Conservation (phyloP, 1,284 basidiomycete species). For the Albatrellus sp. region DNA sequence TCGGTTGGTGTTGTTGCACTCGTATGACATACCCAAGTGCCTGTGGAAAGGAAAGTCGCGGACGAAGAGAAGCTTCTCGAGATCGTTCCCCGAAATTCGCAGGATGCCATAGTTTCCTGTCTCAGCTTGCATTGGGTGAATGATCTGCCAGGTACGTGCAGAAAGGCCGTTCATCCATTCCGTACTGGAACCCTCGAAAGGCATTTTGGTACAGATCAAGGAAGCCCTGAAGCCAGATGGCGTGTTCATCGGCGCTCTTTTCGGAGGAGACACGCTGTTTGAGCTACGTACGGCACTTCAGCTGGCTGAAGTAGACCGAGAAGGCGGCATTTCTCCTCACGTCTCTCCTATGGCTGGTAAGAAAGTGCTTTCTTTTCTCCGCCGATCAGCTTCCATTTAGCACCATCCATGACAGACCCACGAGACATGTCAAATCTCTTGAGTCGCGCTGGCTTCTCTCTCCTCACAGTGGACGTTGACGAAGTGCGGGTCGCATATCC, state of each 20-base stretch:
- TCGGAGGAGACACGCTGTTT: slow-evolving; percentile 95
- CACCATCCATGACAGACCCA: slow-evolving; percentile 41
- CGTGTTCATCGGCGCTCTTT: slow-evolving; percentile 87
- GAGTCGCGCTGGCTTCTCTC: slow-evolving; percentile 84
- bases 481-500: slow-evolving; percentile 90
- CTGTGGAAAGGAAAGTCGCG: slow-evolving; percentile 56
- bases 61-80: slow-evolving; percentile 72
- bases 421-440: slow-evolving; percentile 87
- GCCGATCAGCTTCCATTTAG: not conserved
- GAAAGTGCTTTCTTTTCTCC: slow-evolving; percentile 10
- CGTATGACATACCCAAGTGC: slow-evolving; percentile 33
- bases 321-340: slow-evolving; percentile 92
- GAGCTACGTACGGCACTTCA: slow-evolving; percentile 86
- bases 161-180: not conserved
- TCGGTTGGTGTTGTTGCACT: not conserved
- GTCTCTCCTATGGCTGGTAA: slow-evolving; percentile 95
- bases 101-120: slow-evolving; percentile 89
- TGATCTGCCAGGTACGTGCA: slow-evolving; percentile 79
- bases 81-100: slow-evolving; percentile 55
- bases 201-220: slow-evolving; percentile 82
- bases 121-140: slow-evolving; percentile 96
- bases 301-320: slow-evolving; percentile 87
- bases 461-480: slow-evolving; percentile 93
- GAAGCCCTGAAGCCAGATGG: slow-evolving; percentile 86
- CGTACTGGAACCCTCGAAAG: slow-evolving; percentile 23